phyloP scores from a whole-genome alignment of 1,139 yeast genomes.

The Blastobotrys elegans region DNA sequence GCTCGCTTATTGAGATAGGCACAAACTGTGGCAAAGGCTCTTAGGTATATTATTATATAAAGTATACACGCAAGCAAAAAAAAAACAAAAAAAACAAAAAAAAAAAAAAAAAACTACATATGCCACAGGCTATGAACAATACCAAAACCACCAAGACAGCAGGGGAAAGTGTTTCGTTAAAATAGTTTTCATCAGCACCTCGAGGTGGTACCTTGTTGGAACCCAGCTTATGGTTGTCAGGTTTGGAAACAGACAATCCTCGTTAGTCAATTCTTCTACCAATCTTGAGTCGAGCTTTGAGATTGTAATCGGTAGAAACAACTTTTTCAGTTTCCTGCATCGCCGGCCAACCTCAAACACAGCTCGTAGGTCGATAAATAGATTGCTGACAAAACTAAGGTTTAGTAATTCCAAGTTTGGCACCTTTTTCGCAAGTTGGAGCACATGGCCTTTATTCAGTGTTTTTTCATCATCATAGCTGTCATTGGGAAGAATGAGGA shows the following conservation, averaged over 20 bases:
- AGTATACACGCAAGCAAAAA: too few relatives aligned
- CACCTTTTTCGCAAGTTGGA: background rate
- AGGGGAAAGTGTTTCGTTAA: background rate
- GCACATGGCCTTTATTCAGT: background rate
- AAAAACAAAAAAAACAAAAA: too few relatives aligned
- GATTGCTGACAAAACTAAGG: background rate
- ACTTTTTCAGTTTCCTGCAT: background rate
- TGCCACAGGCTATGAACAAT: too few relatives aligned
- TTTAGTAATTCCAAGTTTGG: background rate
- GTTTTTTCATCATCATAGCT: background rate
- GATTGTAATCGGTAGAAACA: background rate
- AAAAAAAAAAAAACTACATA: background rate
- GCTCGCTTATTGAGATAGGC: too few relatives aligned
- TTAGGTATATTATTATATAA: too few relatives aligned
- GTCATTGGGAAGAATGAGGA: background rate
- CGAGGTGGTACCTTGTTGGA: background rate
- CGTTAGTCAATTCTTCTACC: background rate
- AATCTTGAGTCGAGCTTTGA: background rate
- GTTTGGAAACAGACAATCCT: background rate
- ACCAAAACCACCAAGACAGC: background rate
- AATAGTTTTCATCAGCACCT: background rate
- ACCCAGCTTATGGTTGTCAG: background rate
- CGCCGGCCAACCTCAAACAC: background rate
- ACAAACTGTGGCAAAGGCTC: too few relatives aligned
- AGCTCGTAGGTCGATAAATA: background rate